Evolutionary conservation across 1,284 basidiomycete species (phyloP).

Genomic region (Inonotus obliquus): DNA sequence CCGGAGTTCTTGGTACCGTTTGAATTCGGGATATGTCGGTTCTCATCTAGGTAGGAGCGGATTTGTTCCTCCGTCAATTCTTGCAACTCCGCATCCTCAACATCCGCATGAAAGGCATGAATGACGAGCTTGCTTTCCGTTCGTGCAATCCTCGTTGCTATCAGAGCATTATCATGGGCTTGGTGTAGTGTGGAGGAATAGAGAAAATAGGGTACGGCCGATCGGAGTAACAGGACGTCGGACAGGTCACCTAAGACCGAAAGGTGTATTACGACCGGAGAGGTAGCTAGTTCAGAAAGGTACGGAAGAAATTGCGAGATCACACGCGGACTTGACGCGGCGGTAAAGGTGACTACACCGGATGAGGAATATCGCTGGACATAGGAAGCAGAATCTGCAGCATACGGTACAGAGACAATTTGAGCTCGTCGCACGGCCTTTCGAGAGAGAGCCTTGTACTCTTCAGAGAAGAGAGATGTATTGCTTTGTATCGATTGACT

Average conservation of each 20-base stretch:
- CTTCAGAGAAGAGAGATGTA: slow-evolving; percentile 34
- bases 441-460: slow-evolving; percentile 30
- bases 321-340: slow-evolving; percentile 39
- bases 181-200: slow-evolving; percentile 59
- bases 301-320: slow-evolving; percentile 52
- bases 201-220: slow-evolving; percentile 56
- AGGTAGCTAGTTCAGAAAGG: slow-evolving; percentile 48
- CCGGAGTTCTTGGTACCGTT: slow-evolving; percentile 22
- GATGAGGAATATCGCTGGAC: slow-evolving; percentile 39
- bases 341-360: slow-evolving; percentile 50
- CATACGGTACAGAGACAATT: slow-evolving; percentile 46
- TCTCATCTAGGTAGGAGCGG: slow-evolving; percentile 50
- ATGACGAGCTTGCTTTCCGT: slow-evolving; percentile 63
- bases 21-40: slow-evolving; percentile 30
- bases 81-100: slow-evolving; percentile 33
- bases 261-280: slow-evolving; percentile 56
- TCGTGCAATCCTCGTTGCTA: slow-evolving; percentile 62
- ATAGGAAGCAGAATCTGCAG: slow-evolving; percentile 54
- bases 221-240: slow-evolving; percentile 52
- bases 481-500: slow-evolving; percentile 37
- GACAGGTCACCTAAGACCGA: slow-evolving; percentile 50
- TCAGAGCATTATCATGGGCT: slow-evolving; percentile 67
- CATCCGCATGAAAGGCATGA: slow-evolving; percentile 66
- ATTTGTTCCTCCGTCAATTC: slow-evolving; percentile 56
- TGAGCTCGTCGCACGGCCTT: slow-evolving; percentile 22